Conservation (phyloP, 257 asterid genomes). For the Cinchona pubescens region DNA sequence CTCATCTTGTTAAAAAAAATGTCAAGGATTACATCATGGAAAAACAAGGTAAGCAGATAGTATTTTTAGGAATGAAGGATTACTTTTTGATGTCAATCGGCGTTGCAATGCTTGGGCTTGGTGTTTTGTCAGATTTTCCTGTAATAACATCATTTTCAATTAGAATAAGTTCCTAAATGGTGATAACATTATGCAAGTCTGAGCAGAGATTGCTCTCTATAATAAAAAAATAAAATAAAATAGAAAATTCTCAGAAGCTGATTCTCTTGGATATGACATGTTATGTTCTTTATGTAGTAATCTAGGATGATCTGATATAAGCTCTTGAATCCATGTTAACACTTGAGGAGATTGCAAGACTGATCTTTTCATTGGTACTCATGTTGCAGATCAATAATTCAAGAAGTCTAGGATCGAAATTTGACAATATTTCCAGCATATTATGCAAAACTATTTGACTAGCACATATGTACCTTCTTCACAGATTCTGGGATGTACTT, state of each 20-base stretch:
- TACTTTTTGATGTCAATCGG: conserved; percentile 52
- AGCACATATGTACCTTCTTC: conserved; percentile 58
- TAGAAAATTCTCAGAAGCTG: no score
- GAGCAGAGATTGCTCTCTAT: no score
- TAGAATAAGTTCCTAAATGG: conserved; percentile 4
- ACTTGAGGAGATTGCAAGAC: neutral
- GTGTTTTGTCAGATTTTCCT: conserved; percentile 58
- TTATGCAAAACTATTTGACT: neutral
- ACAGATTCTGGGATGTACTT: conserved; percentile 57
- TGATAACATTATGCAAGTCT: neutral
- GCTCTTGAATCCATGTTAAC: neutral
- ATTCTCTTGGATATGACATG: no score
- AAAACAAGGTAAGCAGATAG: neutral
- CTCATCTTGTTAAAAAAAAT: no score
- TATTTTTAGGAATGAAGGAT: neutral
- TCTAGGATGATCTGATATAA: neutral
- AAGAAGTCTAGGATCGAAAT: neutral
- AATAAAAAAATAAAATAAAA: no score
- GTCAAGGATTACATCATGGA: no score
- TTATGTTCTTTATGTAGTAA: no score
- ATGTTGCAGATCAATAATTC: neutral
- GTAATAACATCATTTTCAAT: conserved; percentile 19
- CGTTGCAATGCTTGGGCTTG: conserved; percentile 26
- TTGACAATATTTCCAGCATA: neutral
- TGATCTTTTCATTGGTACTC: neutral